These are phyloP conservation scores for Hansenula lynferdii DNA, from an alignment of 1,139 yeast species.

Conservation along the genomic window DNA sequence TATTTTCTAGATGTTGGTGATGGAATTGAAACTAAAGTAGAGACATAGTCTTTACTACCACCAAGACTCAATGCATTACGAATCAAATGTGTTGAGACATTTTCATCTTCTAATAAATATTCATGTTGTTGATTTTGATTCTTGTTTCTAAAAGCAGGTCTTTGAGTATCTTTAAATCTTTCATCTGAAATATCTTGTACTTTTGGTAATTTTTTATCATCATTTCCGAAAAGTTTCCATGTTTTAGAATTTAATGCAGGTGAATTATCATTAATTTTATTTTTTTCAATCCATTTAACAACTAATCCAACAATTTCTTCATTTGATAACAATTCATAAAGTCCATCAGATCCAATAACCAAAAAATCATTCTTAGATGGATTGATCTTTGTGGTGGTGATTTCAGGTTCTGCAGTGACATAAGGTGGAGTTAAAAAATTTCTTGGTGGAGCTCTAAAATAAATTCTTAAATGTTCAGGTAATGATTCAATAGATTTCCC, in stretches of 20 bases:
- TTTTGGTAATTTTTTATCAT: slow-evolving; percentile 53
- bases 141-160: slow-evolving; percentile 50
- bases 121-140: slow-evolving; percentile 32
- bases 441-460: slow-evolving; percentile 79
- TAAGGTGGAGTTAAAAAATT: slow-evolving; percentile 89
- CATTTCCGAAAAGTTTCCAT: slow-evolving; percentile 18
- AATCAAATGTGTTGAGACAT: slow-evolving; percentile 88
- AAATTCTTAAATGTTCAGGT: slow-evolving; percentile 77
- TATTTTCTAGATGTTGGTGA: slow-evolving; percentile 87
- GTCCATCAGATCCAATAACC: slow-evolving; percentile 93
- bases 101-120: slow-evolving; percentile 68
- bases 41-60: slow-evolving; percentile 80
- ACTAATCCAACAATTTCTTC: slow-evolving; percentile 92
- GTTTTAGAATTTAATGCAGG: slow-evolving; percentile 12
- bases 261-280: slow-evolving; percentile 40
- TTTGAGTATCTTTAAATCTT: slow-evolving; percentile 45
- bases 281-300: slow-evolving; percentile 87
- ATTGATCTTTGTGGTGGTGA: slow-evolving; percentile 73
- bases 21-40: slow-evolving; percentile 89
- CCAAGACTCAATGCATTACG: slow-evolving; percentile 92
- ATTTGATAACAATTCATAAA: slow-evolving; percentile 86
- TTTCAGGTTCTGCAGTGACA: slow-evolving; percentile 94
- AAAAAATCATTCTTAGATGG: slow-evolving; percentile 77
- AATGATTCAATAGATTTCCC: slow-evolving; percentile 43
- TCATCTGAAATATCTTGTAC: slow-evolving; percentile 59